Evolutionary conservation across 805 yeast genomes (phyloP).

Genomic region (Saturnispora sanitii): DNA sequence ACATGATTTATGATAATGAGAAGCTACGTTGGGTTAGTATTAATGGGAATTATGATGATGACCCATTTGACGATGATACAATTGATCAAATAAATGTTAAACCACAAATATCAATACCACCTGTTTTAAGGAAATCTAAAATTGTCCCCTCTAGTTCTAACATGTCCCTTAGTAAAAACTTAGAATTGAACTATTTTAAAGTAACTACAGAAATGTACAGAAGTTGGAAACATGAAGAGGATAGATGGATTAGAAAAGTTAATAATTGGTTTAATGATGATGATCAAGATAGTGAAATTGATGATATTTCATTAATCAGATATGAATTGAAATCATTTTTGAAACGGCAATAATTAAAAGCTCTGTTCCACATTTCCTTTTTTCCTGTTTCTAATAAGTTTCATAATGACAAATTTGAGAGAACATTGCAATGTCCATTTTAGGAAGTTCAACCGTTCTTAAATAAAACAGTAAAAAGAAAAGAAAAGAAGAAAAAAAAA

Average conservation of each 20-base stretch:
- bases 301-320: constrained; percentile 16
- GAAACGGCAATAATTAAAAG: constrained; percentile 16
- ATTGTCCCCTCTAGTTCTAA: constrained; percentile 12
- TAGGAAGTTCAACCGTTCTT: too few species aligned
- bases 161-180: constrained; percentile 8
- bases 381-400: too few species aligned
- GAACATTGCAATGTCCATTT: too few species aligned
- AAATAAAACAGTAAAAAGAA: too few species aligned
- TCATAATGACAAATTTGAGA: too few species aligned
- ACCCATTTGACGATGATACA: constrained; percentile 38
- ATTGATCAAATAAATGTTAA: constrained; percentile 3
- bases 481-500: too few species aligned
- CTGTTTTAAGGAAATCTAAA: not conserved
- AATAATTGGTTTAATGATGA: constrained; percentile 29
- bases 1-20: constrained; percentile 53
- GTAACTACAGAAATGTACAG: constrained; percentile 22
- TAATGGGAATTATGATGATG: constrained; percentile 31
- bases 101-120: not conserved
- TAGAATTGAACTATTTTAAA: constrained; percentile 15
- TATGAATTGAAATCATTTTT: constrained; percentile 25
- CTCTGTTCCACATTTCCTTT: not conserved
- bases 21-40: constrained; percentile 51
- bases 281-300: constrained; percentile 14
- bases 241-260: constrained; percentile 28
- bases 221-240: constrained; percentile 25